Evolutionary conservation across 768 basidiomycete species (phyloP).

Genomic region (Russula earlei): DNA sequence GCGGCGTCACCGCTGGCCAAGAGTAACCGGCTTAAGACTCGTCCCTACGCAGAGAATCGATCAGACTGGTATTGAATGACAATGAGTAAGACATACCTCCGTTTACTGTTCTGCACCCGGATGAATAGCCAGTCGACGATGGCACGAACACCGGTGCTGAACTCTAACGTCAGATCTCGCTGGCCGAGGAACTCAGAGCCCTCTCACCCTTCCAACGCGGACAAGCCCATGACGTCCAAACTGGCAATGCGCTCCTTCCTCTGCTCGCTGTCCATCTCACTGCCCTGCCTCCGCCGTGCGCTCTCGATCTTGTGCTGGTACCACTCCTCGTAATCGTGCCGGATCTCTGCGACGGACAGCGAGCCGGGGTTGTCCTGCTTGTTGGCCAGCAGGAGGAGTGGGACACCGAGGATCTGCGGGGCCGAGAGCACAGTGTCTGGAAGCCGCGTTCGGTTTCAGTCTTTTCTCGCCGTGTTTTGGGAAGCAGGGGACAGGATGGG

Average conservation of each 20-base stretch:
- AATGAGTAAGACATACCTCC: slow-evolving; percentile 33
- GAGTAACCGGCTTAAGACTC: not conserved
- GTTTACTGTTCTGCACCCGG: slow-evolving; percentile 80
- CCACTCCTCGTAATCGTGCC: slow-evolving; percentile 85
- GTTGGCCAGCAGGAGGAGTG: slow-evolving; percentile 87
- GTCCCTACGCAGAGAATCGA: not conserved
- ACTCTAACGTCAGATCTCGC: not conserved
- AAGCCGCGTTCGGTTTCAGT: slow-evolving; percentile 21
- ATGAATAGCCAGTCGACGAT: slow-evolving; percentile 94
- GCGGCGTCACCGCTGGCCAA: not conserved
- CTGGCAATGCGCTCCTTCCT: slow-evolving; percentile 36
- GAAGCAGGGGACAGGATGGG: no score
- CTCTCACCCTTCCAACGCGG: slow-evolving; percentile 79
- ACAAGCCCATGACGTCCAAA: slow-evolving; percentile 71
- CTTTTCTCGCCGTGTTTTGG: no score
- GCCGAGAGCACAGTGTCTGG: slow-evolving; percentile 76
- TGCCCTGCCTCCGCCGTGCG: slow-evolving; percentile 42
- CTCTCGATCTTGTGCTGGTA: slow-evolving; percentile 66
- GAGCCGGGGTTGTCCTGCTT: slow-evolving; percentile 83
- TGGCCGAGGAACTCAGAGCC: not conserved
- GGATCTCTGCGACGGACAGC: slow-evolving; percentile 82
- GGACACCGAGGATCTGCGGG: slow-evolving; percentile 83
- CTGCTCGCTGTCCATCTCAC: slow-evolving; percentile 25
- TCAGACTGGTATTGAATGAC: not conserved
- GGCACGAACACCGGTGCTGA: slow-evolving; percentile 78